Conservation (phyloP, 1,139 yeast species). For the Yamadazyma dendronema region DNA sequence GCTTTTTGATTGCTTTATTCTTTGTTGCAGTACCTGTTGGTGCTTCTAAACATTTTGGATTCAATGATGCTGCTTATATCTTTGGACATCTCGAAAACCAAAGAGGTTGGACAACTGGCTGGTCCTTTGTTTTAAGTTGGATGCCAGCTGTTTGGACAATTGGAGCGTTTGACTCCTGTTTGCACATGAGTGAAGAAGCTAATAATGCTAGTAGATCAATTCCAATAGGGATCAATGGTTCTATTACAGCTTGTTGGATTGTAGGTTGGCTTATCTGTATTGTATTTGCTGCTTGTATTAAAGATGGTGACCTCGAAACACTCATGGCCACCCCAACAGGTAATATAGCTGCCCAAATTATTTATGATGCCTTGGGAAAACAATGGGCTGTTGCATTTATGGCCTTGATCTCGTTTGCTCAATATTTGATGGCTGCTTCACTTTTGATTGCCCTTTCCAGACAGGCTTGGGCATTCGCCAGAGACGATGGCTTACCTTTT, state of each 20-base stretch:
- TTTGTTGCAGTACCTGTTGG: conserved; percentile 67
- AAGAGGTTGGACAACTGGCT: conserved; percentile 64
- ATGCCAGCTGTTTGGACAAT: conserved; percentile 69
- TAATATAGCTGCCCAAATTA: conserved; percentile 63
- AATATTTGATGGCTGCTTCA: conserved; percentile 60
- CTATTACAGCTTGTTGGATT: conserved; percentile 57
- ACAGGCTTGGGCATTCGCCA: conserved; percentile 39
- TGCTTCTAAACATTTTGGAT: conserved; percentile 26
- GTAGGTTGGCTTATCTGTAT: conserved; percentile 60
- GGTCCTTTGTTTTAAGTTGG: conserved; percentile 61
- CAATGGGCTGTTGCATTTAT: conserved; percentile 68
- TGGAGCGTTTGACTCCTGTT: conserved; percentile 69
- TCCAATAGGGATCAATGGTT: conserved; percentile 55
- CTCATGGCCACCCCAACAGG: conserved; percentile 48
- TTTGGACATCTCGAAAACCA: conserved; percentile 56
- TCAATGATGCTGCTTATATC: conserved; percentile 44
- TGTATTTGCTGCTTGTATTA: conserved; percentile 55
- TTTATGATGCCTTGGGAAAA: conserved; percentile 64
- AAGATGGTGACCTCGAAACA: conserved; percentile 43
- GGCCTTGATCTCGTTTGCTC: conserved; percentile 58
- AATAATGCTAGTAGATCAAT: conserved; percentile 62
- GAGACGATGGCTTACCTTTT: conserved; percentile 45
- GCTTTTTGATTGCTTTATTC: conserved; percentile 54
- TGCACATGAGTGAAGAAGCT: conserved; percentile 75
- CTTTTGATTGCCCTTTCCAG: conserved; percentile 36